Base-by-base conservation (phyloP, 2,329 filamentous ascomycete genomes). In the Nectriaceae sp. region DNA sequence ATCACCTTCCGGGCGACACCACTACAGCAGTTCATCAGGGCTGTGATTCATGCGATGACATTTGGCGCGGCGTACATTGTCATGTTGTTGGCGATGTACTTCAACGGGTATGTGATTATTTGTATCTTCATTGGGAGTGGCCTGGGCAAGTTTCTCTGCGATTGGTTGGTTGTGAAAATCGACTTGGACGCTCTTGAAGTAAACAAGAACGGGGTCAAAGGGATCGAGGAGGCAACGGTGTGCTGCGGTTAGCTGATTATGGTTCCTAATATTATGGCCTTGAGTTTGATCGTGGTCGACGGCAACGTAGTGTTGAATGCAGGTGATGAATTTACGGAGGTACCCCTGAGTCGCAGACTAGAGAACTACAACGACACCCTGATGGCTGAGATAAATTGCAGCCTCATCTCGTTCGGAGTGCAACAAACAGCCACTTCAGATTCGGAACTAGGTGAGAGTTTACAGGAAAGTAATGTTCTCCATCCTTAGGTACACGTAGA, bases 51-150 rank as follows among this genome's bases (percentile, higher is more conserved):
- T 59, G 84, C 84, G 66, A 43, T 82, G 5, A 87, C 88, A 44
- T 89, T 92, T 61, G 85, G 80, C 0, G 79, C 89, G 3, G 88
- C 87, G 2, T 93, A 92, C 66, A 82, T 92, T 54, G 69, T 92
- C 60, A 93, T 93, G 89, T 67, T 87, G 72, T 69, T 74, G 6
- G 77, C 77, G 56, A 83, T 83, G 78, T 80, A 81, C 64, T 83
- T 78, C 62, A 82, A 82, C 57, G 81, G 85, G 24, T 93, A 89
- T 67, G 79, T 93, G 53, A 89, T 93, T 64, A 87, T 93, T 50
- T 88, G 83, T 58, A 89, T 93, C 62, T 81, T 93, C 50, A 60
- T 80, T 36, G 77, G 77, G 4, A 75, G 75, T 10, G 73, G 74
- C 6, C 54, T 80, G 38, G 77, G 77, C 49, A 79, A 79, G 64